phyloP scores from a whole-genome alignment of 208 protist genomes.

The Naegleria fowleri region DNA sequence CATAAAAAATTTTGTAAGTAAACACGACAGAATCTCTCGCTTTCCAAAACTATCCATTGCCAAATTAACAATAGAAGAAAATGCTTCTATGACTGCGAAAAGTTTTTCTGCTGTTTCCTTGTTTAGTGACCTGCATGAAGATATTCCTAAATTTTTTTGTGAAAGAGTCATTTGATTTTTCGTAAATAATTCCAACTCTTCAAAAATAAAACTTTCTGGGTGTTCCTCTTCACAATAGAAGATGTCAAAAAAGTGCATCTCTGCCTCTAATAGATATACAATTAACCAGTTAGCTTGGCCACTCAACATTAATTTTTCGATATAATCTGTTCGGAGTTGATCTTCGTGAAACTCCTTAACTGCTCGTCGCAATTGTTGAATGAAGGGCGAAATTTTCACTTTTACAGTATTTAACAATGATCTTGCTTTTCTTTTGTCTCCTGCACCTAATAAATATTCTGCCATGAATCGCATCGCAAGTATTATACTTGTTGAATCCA shows the following conservation, averaged over 20 bases:
- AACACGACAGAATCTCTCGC: not conserved
- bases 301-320: not conserved
- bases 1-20: not conserved
- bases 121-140: not conserved
- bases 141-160: not conserved
- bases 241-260: not conserved
- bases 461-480: not conserved
- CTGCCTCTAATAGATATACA: not conserved
- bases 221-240: not conserved
- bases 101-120: not conserved
- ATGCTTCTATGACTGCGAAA: not conserved
- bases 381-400: not conserved
- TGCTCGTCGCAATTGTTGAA: not conserved
- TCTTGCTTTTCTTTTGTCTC: not conserved
- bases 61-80: not conserved
- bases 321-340: not conserved
- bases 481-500: not conserved
- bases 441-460: not conserved
- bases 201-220: no score
- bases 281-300: not conserved
- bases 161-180: not conserved
- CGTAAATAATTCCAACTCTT: not conserved
- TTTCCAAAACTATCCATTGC: not conserved
- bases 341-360: not conserved
- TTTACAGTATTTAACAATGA: not conserved